Conservation (phyloP, 129 eudicot genomes). For the Gnaphalium uliginosum region DNA sequence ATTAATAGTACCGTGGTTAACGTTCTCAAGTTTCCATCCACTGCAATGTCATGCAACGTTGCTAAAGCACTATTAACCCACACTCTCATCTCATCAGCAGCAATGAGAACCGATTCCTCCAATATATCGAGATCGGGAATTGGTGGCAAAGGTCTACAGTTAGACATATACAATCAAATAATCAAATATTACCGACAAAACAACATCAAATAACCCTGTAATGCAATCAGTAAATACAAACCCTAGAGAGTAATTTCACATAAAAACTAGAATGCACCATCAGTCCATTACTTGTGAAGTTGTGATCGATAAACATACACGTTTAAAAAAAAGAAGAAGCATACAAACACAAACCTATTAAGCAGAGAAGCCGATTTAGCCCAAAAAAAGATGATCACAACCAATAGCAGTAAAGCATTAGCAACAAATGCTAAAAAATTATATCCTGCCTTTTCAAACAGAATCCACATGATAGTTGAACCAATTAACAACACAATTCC, state of each 20-base stretch:
- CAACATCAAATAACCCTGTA: background rate
- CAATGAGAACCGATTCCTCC: conserved; percentile 56
- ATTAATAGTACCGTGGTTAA: conserved; percentile 51
- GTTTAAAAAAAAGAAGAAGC: background rate
- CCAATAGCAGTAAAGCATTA: conserved; percentile 66
- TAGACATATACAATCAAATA: conserved; percentile 10
- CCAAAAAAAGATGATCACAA: conserved; percentile 81
- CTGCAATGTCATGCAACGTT: conserved; percentile 64
- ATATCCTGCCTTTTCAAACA: conserved; percentile 74
- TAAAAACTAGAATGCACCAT: background rate
- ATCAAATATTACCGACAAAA: background rate
- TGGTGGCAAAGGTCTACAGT: conserved; percentile 83
- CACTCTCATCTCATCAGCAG: conserved; percentile 58
- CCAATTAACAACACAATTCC: conserved; percentile 50
- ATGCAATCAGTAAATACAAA: background rate
- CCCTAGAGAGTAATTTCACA: background rate
- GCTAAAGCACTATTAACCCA: conserved; percentile 59
- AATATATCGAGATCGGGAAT: conserved; percentile 76
- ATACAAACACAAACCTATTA: conserved; percentile 49
- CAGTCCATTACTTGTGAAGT: no score
- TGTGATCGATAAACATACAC: conserved; percentile 14
- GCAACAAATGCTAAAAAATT: conserved; percentile 53
- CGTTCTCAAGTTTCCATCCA: conserved; percentile 67
- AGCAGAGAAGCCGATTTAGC: conserved; percentile 92
- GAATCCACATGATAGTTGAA: conserved; percentile 63